Base-by-base conservation (phyloP, 805 yeast species). In the Metschnikowia similis region DNA sequence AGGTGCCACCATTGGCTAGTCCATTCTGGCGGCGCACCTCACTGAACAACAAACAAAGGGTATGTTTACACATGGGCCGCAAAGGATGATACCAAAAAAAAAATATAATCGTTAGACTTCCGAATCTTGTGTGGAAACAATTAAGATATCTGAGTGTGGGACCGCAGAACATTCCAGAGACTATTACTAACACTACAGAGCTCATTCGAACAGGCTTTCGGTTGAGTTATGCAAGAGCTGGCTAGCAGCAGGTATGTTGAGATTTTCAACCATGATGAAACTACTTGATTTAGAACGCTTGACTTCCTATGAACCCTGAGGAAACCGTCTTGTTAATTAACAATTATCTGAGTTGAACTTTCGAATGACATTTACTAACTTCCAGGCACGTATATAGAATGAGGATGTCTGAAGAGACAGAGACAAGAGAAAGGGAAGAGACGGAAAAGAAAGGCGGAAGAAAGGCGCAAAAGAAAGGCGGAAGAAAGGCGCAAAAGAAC, bases 61-160 rank as follows among this genome's bases (percentile, higher is more conserved):
- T 53, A 53, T 50, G 54, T 58, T 43, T 29, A 35, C n/a, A 26
- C 16, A 14, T 38, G n/a, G 49, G 45, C 48, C 45, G 41, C 35
- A 41, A 42, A 56, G 68, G 74, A 70, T 70, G 75, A 67, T 56
- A 48, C 36, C 55, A 64, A 59, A 58, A 64, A 66, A n/a, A 63
- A 60, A 61, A 62, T 61, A 21, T 50, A 65, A 72, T 67, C 74
- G 74, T 70, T 70, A 69, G 75, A 70, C 74, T 70, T 64, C 75
- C 68, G 60, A 70, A 56, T 39, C 36, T 48, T 38, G 59, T 69
- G 72, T 64, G 67, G 74, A 68, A 50, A 62, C 54, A 57, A 66
- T 70, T 65, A 50, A 59, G 61, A 59, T 58, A 60, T 53, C 69
- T 64, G 68, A 42, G 36, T 26, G 37, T 41, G 55, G 45, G 48